These are phyloP conservation scores for Wickerhamomyces alni DNA, from an alignment of 805 yeast species.

Conservation along the genomic window DNA sequence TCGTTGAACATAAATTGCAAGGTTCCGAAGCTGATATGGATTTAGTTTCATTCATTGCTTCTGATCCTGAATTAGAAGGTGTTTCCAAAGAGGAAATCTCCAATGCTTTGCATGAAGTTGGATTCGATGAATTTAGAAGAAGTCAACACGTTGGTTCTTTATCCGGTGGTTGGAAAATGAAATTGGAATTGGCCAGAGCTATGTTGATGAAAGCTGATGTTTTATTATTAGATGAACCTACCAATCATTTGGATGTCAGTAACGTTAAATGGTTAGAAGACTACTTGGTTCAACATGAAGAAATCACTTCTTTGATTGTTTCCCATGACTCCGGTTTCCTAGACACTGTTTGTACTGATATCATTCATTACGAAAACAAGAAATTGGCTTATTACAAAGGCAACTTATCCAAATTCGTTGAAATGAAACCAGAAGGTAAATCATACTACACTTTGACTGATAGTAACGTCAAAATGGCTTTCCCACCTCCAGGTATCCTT, in stretches of 20 bases:
- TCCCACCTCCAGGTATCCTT: slow-evolving; percentile 97
- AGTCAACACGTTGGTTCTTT: slow-evolving; percentile 88
- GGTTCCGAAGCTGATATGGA: slow-evolving; percentile 92
- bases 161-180: slow-evolving; percentile 56
- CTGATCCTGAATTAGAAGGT: slow-evolving; percentile 71
- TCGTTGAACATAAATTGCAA: slow-evolving; percentile 94
- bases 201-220: slow-evolving; percentile 94
- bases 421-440: slow-evolving; percentile 92
- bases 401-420: slow-evolving; percentile 86
- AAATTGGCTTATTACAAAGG: slow-evolving; percentile 95
- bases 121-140: slow-evolving; percentile 87
- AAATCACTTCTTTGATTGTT: slow-evolving; percentile 90
- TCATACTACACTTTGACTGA: slow-evolving; percentile 93
- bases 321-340: slow-evolving; percentile 97
- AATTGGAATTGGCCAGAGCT: slow-evolving; percentile 90
- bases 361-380: slow-evolving; percentile 93
- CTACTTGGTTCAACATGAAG: slow-evolving; percentile 72
- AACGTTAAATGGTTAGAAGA: slow-evolving; percentile 94
- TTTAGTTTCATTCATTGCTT: slow-evolving; percentile 78
- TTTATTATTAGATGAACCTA: slow-evolving; percentile 89
- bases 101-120: slow-evolving; percentile 73
- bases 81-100: slow-evolving; percentile 70
- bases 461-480: slow-evolving; percentile 89
- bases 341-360: slow-evolving; percentile 94
- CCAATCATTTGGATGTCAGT: slow-evolving; percentile 92